phyloP scores from a whole-genome alignment of 2,329 filamentous ascomycete genomes.

The Huntiella bhutanensis region DNA sequence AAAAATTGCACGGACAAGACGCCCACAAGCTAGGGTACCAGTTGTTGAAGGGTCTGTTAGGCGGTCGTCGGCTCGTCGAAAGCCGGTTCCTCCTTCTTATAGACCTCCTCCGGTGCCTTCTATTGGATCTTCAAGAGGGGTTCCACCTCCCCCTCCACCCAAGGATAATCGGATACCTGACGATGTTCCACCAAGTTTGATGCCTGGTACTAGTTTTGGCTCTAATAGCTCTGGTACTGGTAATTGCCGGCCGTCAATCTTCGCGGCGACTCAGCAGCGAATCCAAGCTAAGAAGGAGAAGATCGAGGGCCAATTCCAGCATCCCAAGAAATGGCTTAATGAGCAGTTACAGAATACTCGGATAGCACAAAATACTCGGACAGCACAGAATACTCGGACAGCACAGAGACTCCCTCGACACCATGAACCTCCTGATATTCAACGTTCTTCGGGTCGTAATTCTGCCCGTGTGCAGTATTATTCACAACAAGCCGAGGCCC shows the following conservation, averaged over 20 bases:
- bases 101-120: not conserved
- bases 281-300: not conserved
- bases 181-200: not conserved
- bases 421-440: no score
- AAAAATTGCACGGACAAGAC: not conserved
- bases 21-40: not conserved
- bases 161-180: not conserved
- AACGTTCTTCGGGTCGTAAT: no score
- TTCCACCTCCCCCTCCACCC: not conserved
- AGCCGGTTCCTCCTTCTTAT: not conserved
- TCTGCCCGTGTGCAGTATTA: no score
- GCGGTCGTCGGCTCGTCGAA: constrained; percentile 6
- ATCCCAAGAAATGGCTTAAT: not conserved
- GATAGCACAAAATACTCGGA: not conserved
- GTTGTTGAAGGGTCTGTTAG: constrained; percentile 1
- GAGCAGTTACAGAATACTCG: not conserved
- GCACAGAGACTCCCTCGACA: no score
- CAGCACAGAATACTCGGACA: not conserved
- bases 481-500: no score
- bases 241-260: constrained; percentile 5
- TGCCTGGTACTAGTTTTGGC: not conserved
- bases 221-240: not conserved
- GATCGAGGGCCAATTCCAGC: not conserved
- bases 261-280: not conserved
- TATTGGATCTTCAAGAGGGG: not conserved